Evolutionary conservation across 2,329 filamentous ascomycete genomes (phyloP).

Genomic region (Beauveria pseudobassiana): DNA sequence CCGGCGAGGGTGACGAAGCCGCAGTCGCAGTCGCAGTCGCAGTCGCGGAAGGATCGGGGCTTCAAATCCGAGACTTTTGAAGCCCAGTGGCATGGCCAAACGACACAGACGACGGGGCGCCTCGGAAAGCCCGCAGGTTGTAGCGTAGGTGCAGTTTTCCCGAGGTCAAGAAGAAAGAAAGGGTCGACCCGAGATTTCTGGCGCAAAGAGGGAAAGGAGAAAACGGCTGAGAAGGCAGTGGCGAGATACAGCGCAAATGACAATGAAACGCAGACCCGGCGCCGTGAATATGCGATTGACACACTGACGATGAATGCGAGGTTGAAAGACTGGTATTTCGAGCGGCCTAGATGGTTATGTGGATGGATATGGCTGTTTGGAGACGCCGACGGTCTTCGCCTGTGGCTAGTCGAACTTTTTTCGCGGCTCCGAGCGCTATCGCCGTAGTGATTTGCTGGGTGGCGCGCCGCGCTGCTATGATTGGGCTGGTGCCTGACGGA

Average conservation of each 20-base stretch:
- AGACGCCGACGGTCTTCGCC: not conserved
- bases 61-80: slow-evolving; percentile 11
- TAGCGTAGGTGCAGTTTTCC: not conserved
- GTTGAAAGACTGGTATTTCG: not conserved
- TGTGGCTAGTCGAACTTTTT: slow-evolving; percentile 9
- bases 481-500: slow-evolving; percentile 11
- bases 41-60: slow-evolving; percentile 10
- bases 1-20: not conserved
- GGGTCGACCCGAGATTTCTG: not conserved
- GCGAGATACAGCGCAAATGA: not conserved
- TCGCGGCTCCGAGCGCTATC: slow-evolving; percentile 12
- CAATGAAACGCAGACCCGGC: not conserved
- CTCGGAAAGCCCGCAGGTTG: not conserved
- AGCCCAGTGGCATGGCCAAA: slow-evolving; percentile 12
- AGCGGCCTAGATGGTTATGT: not conserved
- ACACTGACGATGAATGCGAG: not conserved
- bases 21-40: slow-evolving; percentile 2
- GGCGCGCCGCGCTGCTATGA: slow-evolving; percentile 4
- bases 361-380: slow-evolving; percentile 4
- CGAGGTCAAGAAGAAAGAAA: not conserved
- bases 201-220: not conserved
- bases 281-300: not conserved
- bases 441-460: slow-evolving; percentile 5
- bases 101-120: not conserved
- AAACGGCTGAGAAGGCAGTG: not conserved